Evolutionary conservation across 1,139 yeast species (phyloP), one percentile per base, ranked within the genome.

Genomic region (Scheffersomyces insectosa): DNA sequence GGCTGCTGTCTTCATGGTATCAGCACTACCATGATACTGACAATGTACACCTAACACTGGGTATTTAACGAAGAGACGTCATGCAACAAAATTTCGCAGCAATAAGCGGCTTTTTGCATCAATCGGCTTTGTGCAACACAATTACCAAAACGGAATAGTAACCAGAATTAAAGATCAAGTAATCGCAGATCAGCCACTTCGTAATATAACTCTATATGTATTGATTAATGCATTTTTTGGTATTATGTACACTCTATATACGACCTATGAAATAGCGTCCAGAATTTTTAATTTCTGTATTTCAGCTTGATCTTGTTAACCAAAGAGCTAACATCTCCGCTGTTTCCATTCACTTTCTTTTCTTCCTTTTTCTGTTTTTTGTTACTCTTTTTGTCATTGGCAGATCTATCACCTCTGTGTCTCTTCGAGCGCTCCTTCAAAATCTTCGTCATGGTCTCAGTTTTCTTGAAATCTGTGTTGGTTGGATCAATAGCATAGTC

Each of bases 401-500:
- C 40, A 8, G 43, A 38, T 13, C 49, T 54, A 6, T 20, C 25
- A 14, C 45, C 44, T 33, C 47, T 51, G 48, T 62, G 62, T 58
- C 95, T 78, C 58, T 80, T 80, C 30, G 85, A 77, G 53, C 96
- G 79, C 62, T 89, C 95, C 40, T 80, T 75, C 66, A 90, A 68
- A 41, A 93, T 80, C 63, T 85, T 77, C 60, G 85, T 84, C 96
- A 91, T 90, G 20, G 95, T 89, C 33, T 82, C 72, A 1, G 98
- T 90, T 68, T 85, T 82, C 70, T 88, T 90, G 72, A 81, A 93
- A 60, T 88, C 96, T 14, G 96, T 86, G 55, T 79, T 83, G 13
- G 96, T 85, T 15, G 97, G 93, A 63, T 88, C 96, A 56, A 93
- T 89, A 8, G 97, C 97, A 66, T 83, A 95, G 45, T 87, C 95